Conservation (phyloP, 1,139 yeast species). For the Schizosaccharomyces versatilis region DNA sequence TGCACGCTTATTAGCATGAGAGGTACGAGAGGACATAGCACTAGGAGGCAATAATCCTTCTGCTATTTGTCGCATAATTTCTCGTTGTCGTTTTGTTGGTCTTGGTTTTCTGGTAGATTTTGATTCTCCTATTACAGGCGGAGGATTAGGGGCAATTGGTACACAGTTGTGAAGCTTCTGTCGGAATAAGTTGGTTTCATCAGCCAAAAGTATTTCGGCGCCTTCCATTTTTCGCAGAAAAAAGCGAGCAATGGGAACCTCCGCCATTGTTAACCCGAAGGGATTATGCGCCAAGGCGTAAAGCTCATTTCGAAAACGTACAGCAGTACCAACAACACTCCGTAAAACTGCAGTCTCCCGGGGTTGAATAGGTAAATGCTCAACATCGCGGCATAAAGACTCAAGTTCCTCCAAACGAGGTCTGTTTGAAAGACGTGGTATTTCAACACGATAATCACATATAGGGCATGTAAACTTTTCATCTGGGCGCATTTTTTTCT, state of each 20-base stretch:
- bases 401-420: constrained; percentile 22
- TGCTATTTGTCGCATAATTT: background rate
- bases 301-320: constrained; percentile 24
- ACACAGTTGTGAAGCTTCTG: constrained; percentile 11
- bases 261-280: constrained; percentile 13
- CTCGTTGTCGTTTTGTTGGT: constrained; percentile 1
- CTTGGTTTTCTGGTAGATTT: constrained; percentile 1
- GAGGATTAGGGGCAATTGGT: constrained; percentile 11
- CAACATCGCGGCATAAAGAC: constrained; percentile 14
- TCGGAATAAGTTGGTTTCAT: constrained; percentile 13
- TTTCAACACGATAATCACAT: constrained; percentile 28
- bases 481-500: constrained; percentile 17
- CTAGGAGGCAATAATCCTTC: background rate
- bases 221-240: constrained; percentile 29
- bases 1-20: background rate
- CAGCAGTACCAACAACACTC: constrained; percentile 22
- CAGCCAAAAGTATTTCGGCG: constrained; percentile 13
- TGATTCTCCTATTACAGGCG: constrained; percentile 12
- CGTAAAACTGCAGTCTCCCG: constrained; percentile 16
- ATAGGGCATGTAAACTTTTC: constrained; percentile 43
- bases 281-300: constrained; percentile 12
- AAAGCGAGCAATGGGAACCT: constrained; percentile 20
- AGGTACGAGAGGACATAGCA: background rate
- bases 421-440: constrained; percentile 19
- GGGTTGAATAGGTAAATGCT: constrained; percentile 16